Evolutionary conservation across 1,284 basidiomycete species (phyloP), one percentile per base, ranked within the genome.

Genomic region (Grifola frondosa): DNA sequence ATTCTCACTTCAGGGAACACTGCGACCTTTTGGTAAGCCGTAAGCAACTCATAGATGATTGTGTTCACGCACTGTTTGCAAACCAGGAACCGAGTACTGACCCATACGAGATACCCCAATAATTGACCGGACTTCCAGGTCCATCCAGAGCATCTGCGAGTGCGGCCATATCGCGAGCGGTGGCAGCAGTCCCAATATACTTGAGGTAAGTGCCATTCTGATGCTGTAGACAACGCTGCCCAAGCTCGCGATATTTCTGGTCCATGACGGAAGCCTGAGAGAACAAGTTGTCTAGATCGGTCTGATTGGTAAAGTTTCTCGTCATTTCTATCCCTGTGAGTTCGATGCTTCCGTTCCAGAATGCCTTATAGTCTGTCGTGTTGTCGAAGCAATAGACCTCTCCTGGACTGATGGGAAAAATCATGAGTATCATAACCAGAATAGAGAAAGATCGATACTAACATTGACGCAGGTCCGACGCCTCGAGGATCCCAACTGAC

Each of bases 121-220:
- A 50, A 28, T 50, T 46, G 16, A 50, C 26, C 20, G 37, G 37
- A 1, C 37, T 23, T 10, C 38, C 45, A 15, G 34, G 30, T 3
- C 49, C 45, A 2, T 50, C 40, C 9, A 50, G 24, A 19, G 40
- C 40, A 22, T 50, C 45, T n/a, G 49, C 40, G 11, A 50, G 17
- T 5, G 40, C 35, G 19, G 37, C 31, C 19, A 50, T 12, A 26
- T 50, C 48, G 19, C 48, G 44, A 7, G 30, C 41, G 6, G 40
- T 44, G 21, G 48, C 48, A 12, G 48, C 41, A 1, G 41, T 47
- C 10, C 48, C 48, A 10, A 50, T 33, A 22, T 50, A 50, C 29
- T 23, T 35, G 12, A 47, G 31, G n/a, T 28, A 42, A 17, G 38
- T 31, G 4, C 36, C 40, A 20, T 15, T 42, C 11, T 37, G 37